Evolutionary conservation across 2,329 filamentous ascomycete genomes (phyloP), one percentile per base, ranked within the genome.

Genomic region (Capronia coronata): DNA sequence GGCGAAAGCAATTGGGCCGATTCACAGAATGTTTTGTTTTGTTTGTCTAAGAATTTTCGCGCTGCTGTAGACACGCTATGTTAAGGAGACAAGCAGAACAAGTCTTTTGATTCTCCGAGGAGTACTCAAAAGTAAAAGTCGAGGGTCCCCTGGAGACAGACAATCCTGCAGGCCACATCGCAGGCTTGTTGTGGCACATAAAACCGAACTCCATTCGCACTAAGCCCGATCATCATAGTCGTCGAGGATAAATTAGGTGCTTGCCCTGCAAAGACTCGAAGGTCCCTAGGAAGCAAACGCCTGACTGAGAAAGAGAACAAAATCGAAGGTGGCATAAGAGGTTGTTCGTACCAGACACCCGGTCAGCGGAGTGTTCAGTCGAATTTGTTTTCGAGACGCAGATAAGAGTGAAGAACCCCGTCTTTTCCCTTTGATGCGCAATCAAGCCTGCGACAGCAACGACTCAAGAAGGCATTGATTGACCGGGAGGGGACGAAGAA

Each of bases 21-120:
- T 19, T 19, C 6, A 37, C 13, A 19, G 7, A 13, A 37, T 18
- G 4, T 19, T 19, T 37, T 9, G 5, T 18, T 37, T 18, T n/a
- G n/a, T 34, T 23, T 43, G 38, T 44, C 41, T 46, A 25, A 19
- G 16, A 41, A 14, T 41, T 43, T 41, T 43, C 39, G 48, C 48
- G 48, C 42, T 42, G 37, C 48, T 50, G 48, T 50, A 46, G 42
- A 46, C 43, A 50, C 48, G 48, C 42, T 45, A 50, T 50, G 34
- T 35, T 25, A 16, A 22, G 32, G 38, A 13, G n/a, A n/a, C n/a
- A n/a, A 34, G 23, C 21, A 49, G 30, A 49, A 29, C 16, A 6
- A 18, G 22, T 38, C 23, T 13, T 3, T 9, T 29, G 30, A 18
- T 38, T 48, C 35, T 37, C 16, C 14, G 5, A 16, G 14, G 27